A percentile compares a stretch with the other conserved stretches of the same genome.
These are phyloP conservation scores for Phaffomyces antillensis DNA, from an alignment of 805 yeast genomes.

Conservation along the genomic window DNA sequence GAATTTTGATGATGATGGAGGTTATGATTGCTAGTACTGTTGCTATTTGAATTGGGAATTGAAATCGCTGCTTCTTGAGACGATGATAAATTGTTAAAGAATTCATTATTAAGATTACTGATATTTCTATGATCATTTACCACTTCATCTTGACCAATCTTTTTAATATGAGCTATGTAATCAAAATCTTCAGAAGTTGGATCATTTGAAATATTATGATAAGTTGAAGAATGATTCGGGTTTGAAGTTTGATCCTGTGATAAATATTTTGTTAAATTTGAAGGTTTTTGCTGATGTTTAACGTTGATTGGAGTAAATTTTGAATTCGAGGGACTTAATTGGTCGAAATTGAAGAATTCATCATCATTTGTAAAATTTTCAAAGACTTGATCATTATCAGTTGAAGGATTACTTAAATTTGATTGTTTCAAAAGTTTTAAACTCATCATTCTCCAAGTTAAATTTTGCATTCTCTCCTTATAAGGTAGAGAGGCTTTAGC, in stretches of 20 bases:
- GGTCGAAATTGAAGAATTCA: slow-evolving; percentile 18
- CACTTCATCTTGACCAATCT: slow-evolving; percentile 39
- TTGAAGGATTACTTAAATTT: background rate
- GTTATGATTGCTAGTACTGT: background rate
- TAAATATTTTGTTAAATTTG: slow-evolving; percentile 21
- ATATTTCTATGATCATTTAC: background rate
- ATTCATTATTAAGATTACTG: background rate
- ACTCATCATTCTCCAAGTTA: slow-evolving; percentile 85
- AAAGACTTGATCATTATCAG: background rate
- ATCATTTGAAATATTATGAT: slow-evolving; percentile 22
- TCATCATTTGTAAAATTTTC: slow-evolving; percentile 14
- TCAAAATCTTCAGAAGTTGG: slow-evolving; percentile 51
- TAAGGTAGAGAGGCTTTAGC: slow-evolving; percentile 74
- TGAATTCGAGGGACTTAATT: background rate
- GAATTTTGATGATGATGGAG: background rate
- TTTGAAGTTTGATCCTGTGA: background rate
- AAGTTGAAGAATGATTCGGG: too few relatives aligned
- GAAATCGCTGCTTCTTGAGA: slow-evolving; percentile 11
- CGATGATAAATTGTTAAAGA: slow-evolving; percentile 1
- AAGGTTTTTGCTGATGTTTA: slow-evolving; percentile 7
- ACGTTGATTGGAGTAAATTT: background rate
- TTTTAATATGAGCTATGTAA: slow-evolving; percentile 56
- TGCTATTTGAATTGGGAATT: slow-evolving; percentile 1
- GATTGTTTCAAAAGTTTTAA: slow-evolving; percentile 26
- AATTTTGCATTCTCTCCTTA: slow-evolving; percentile 69